A percentile compares a stretch with the other conserved stretches of the same genome.
phyloP scores from a whole-genome alignment of 768 basidiomycete genomes.

The Pluteus cervinus region DNA sequence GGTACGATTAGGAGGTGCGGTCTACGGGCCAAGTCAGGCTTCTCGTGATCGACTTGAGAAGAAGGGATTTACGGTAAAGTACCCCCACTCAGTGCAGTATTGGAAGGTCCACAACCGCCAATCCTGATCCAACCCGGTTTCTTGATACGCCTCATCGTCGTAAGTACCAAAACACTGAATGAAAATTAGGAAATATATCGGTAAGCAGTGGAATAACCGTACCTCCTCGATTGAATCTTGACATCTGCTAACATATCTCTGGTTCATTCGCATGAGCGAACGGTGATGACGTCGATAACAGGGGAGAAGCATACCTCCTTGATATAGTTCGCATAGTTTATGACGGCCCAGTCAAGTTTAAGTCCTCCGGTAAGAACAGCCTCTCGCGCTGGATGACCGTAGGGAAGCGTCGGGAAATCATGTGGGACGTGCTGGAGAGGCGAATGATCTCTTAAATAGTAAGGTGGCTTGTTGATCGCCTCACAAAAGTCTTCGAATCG shows the following conservation, averaged over 20 bases:
- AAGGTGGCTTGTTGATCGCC: constrained; percentile 41
- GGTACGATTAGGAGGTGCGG: constrained; percentile 65
- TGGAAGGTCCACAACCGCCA: constrained; percentile 92
- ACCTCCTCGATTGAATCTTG: constrained; percentile 59
- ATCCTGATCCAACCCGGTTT: constrained; percentile 54
- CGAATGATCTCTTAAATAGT: too few species aligned
- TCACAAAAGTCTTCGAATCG: constrained; percentile 67
- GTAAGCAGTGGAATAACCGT: constrained; percentile 6
- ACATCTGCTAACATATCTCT: constrained; percentile 9
- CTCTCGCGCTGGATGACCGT: constrained; percentile 43
- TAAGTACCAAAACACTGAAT: constrained; percentile 82
- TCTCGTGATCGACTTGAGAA: background rate
- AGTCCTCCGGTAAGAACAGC: constrained; percentile 40
- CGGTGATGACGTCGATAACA: background rate
- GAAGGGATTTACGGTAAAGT: constrained; percentile 58
- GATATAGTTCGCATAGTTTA: constrained; percentile 77
- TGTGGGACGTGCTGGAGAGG: constrained; percentile 27
- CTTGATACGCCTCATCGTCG: constrained; percentile 59
- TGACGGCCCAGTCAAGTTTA: constrained; percentile 49
- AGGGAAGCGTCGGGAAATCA: constrained; percentile 30
- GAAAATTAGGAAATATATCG: background rate
- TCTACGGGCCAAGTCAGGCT: constrained; percentile 32
- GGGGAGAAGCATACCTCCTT: constrained; percentile 41
- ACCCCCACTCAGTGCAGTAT: constrained; percentile 95
- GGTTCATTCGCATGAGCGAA: background rate